These are phyloP conservation scores for Ophiobolus disseminans DNA, from an alignment of 2,329 filamentous ascomycete species.

Conservation along the genomic window DNA sequence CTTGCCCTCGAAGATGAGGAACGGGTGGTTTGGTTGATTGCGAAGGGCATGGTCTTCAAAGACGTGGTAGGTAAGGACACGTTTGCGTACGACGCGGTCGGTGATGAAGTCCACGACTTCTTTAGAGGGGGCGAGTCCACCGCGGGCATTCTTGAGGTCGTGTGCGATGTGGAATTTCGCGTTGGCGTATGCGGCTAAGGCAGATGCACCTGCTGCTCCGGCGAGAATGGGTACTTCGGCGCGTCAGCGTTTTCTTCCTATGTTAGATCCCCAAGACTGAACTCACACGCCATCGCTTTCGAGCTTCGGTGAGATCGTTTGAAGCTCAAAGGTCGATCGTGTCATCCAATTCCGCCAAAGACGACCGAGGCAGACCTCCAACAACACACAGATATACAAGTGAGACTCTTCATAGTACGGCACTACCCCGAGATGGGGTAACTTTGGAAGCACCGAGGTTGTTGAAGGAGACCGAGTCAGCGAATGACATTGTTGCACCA, in stretches of 20 bases:
- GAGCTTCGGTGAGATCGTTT: too few relatives aligned
- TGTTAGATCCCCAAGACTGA: background rate
- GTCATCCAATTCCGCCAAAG: background rate
- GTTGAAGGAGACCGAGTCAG: constrained; percentile 15
- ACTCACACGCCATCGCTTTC: constrained; percentile 18
- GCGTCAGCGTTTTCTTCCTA: constrained; percentile 1
- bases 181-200: constrained; percentile 46
- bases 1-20: constrained; percentile 47
- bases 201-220: constrained; percentile 35
- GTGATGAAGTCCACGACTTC: constrained; percentile 26
- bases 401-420: background rate
- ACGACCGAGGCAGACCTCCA: background rate
- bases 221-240: constrained; percentile 36
- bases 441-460: constrained; percentile 15
- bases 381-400: background rate
- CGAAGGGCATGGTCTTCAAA: constrained; percentile 49
- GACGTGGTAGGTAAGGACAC: constrained; percentile 39
- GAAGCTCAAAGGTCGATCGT: background rate
- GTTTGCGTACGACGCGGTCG: constrained; percentile 23
- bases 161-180: constrained; percentile 44
- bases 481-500: constrained; percentile 9
- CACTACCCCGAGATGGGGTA: constrained; percentile 7
- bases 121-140: constrained; percentile 22
- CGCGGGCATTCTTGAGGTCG: constrained; percentile 30
- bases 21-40: constrained; percentile 37